Percentiles rank a stretch among this genome's conserved stretches.
phyloP scores from a whole-genome alignment of 352 stramenopile species.

The Pythium aphanidermatum region DNA sequence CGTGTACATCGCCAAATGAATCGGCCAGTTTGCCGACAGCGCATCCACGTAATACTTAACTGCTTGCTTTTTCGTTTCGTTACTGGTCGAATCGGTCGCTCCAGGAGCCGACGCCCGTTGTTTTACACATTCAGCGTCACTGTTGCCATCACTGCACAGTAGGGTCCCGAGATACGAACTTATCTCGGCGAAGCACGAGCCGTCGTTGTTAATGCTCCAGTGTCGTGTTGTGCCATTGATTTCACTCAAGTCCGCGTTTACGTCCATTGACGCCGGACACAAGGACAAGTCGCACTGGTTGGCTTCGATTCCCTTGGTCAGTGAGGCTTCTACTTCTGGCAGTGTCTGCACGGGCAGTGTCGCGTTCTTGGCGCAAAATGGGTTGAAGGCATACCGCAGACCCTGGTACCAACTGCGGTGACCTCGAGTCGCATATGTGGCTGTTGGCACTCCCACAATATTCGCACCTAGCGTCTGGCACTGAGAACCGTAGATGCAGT shows the following conservation, averaged over 20 bases:
- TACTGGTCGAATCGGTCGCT: too few species aligned
- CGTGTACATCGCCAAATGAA: conserved; percentile 45
- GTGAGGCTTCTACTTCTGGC: conserved; percentile 15
- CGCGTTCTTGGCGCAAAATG: conserved; percentile 20
- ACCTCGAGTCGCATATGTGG: conserved; percentile 15
- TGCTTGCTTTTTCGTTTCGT: background rate
- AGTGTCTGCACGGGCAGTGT: conserved; percentile 21
- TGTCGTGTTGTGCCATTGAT: conserved; percentile 25
- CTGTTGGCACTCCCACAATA: conserved; percentile 16
- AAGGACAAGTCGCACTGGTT: conserved; percentile 38
- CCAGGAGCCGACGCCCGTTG: too few species aligned
- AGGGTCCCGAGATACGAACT: conserved; percentile 52
- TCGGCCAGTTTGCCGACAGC: conserved; percentile 55
- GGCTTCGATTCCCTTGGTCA: conserved; percentile 30
- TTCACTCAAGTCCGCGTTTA: conserved; percentile 31
- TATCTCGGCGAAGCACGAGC: conserved; percentile 51
- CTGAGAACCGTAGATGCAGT: conserved; percentile 11
- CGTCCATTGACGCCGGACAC: conserved; percentile 39
- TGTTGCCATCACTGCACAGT: conserved; percentile 44
- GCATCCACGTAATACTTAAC: conserved; percentile 58
- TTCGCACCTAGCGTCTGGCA: conserved; percentile 22
- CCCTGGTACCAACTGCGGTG: conserved; percentile 31
- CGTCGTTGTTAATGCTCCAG: conserved; percentile 65
- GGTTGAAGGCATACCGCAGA: conserved; percentile 30
- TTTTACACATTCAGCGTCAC: conserved; percentile 6